A percentile compares a stretch with the other conserved stretches of the same genome.
These are phyloP conservation scores for Leccinellum albellum DNA, from an alignment of 768 basidiomycete genomes.

Conservation along the genomic window DNA sequence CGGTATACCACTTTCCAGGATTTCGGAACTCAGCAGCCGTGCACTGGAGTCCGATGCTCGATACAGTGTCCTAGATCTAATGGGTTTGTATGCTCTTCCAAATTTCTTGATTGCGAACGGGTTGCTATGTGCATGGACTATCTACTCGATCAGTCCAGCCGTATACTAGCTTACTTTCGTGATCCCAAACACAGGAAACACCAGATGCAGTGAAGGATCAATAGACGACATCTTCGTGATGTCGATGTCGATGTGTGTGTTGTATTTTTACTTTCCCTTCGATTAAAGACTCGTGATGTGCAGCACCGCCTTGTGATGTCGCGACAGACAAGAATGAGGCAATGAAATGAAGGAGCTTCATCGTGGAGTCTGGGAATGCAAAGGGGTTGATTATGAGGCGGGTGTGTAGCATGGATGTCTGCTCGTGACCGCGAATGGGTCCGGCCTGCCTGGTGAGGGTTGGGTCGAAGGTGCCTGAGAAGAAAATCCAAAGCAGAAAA, in stretches of 20 bases:
- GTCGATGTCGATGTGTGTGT: neutral
- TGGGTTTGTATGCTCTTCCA: neutral
- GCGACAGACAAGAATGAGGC: neutral
- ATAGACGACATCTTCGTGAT: neutral
- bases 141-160: neutral
- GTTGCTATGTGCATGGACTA: neutral
- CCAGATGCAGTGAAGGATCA: neutral
- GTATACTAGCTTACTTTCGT: neutral
- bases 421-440: neutral
- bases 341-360: neutral
- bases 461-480: neutral
- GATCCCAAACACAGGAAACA: neutral
- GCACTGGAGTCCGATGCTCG: too few relatives aligned
- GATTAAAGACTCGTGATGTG: too few relatives aligned
- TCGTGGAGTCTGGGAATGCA: neutral
- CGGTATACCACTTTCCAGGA: neutral
- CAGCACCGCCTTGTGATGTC: too few relatives aligned
- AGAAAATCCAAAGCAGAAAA: neutral
- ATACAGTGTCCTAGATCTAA: too few relatives aligned
- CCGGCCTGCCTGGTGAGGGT: neutral
- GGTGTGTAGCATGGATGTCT: neutral
- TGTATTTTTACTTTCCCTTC: too few relatives aligned
- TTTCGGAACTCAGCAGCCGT: neutral
- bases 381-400: neutral
- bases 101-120: neutral